Evolutionary conservation across 805 yeast species (phyloP).

Genomic region (Torulaspora microellipsoides): DNA sequence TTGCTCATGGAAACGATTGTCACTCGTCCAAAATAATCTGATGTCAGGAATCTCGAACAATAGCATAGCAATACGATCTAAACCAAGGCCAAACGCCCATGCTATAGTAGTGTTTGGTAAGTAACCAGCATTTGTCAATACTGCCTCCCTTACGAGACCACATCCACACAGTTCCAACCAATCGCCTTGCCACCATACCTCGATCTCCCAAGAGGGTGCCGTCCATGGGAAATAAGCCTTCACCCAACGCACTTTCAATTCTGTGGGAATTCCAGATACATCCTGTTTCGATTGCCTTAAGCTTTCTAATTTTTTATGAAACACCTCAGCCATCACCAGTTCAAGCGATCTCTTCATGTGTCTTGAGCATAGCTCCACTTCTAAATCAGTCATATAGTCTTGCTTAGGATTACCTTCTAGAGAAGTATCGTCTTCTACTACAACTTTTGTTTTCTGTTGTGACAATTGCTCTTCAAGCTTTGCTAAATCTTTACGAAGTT

Average conservation of each 20-base stretch:
- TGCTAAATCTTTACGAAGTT: conserved; percentile 55
- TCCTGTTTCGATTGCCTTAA: conserved; percentile 44
- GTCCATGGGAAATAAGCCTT: conserved; percentile 98
- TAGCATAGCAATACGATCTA: conserved; percentile 94
- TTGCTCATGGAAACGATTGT: conserved; percentile 71
- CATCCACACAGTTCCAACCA: conserved; percentile 98
- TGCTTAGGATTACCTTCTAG: conserved; percentile 75
- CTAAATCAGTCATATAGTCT: conserved; percentile 61
- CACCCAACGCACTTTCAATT: conserved; percentile 87
- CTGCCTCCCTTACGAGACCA: conserved; percentile 81
- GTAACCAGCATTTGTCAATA: conserved; percentile 67
- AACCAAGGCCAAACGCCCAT: conserved; percentile 97
- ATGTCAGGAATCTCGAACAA: conserved; percentile 94
- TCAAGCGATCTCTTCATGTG: conserved; percentile 88
- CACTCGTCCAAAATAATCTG: conserved; percentile 84
- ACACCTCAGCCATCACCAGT: conserved; percentile 73
- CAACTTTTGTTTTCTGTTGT: conserved; percentile 43
- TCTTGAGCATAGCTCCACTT: conserved; percentile 61
- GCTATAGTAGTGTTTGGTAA: conserved; percentile 57
- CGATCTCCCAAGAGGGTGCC: conserved; percentile 96
- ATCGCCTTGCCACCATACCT: conserved; percentile 97
- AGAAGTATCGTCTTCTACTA: conserved; percentile 70
- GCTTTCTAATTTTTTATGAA: conserved; percentile 41
- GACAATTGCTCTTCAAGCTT: conserved; percentile 48
- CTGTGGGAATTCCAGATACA: conserved; percentile 51